These are phyloP conservation scores for Pestalotiopsis sp. DNA, from an alignment of 2,329 filamentous ascomycete species.

Conservation along the genomic window DNA sequence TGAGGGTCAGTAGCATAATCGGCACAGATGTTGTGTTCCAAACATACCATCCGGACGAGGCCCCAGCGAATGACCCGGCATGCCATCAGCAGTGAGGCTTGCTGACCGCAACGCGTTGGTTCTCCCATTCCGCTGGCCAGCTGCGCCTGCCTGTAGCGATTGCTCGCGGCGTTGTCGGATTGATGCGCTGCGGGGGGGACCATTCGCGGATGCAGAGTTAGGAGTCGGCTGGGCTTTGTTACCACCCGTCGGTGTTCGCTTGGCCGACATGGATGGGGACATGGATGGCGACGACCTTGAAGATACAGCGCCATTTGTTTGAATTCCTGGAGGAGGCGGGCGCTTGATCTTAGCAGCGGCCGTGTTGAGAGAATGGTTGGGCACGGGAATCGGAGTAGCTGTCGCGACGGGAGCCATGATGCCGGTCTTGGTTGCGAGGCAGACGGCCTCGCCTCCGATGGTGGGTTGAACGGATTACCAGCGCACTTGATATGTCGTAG, in stretches of 20 bases:
- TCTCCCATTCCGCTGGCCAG: constrained; percentile 45
- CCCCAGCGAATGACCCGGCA: constrained; percentile 39
- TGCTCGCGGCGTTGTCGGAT: constrained; percentile 60
- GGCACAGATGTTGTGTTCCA: too few relatives aligned
- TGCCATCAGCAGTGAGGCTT: constrained; percentile 47
- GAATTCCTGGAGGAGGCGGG: constrained; percentile 65
- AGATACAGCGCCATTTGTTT: constrained; percentile 63
- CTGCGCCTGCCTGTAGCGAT: constrained; percentile 37
- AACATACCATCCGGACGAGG: constrained; percentile 51
- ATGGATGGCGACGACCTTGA: constrained; percentile 61
- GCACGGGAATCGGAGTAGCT: constrained; percentile 30
- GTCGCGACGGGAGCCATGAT: constrained; percentile 60
- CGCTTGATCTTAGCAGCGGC: constrained; percentile 67
- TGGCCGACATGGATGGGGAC: constrained; percentile 54
- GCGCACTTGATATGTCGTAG: background rate
- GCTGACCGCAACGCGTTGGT: constrained; percentile 54
- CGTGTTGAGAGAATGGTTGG: constrained; percentile 35
- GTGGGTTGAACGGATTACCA: background rate
- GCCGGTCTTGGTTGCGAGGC: constrained; percentile 15
- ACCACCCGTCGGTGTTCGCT: constrained; percentile 46
- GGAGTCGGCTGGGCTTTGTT: constrained; percentile 40
- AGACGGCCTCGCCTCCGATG: background rate
- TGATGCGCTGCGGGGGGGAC: constrained; percentile 55
- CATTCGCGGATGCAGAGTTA: constrained; percentile 41
- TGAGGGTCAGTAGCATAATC: background rate